A percentile compares a stretch with the other conserved stretches of the same genome.
phyloP scores from a whole-genome alignment of 495 filamentous ascomycete genomes.

The Xeromyces bisporus region DNA sequence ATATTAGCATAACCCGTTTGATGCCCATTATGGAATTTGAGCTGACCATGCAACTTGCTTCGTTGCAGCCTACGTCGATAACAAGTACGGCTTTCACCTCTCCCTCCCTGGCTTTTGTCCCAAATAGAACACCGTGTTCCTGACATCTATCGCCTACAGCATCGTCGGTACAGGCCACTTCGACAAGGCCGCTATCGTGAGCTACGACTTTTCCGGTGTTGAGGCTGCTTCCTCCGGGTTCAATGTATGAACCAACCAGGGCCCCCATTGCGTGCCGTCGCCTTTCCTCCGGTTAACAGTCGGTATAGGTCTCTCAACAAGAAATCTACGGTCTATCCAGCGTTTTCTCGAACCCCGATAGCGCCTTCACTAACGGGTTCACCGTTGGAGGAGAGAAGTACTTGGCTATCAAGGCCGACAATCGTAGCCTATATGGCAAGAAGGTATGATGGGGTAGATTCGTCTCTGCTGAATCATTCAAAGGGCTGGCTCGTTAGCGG shows the following conservation, averaged over 20 bases:
- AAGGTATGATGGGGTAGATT: conserved; percentile 37
- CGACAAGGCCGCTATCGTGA: conserved; percentile 79
- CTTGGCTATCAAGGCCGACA: conserved; percentile 54
- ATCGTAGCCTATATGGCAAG: conserved; percentile 67
- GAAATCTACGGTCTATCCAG: conserved; percentile 21
- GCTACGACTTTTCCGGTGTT: conserved; percentile 57
- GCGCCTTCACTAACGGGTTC: conserved; percentile 36
- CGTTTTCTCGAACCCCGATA: conserved; percentile 15
- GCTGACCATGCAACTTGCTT: conserved; percentile 1
- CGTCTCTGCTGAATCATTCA: neutral
- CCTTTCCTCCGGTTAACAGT: conserved; percentile 1
- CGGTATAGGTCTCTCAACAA: conserved; percentile 19
- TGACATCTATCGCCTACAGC: conserved; percentile 32
- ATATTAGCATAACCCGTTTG: too few species aligned
- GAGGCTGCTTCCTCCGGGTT: conserved; percentile 65
- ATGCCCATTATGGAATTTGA: too few species aligned
- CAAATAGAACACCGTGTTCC: conserved; percentile 4
- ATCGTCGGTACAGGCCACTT: conserved; percentile 69
- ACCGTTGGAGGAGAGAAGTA: conserved; percentile 55
- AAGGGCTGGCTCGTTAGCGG: too few species aligned
- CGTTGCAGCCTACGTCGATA: conserved; percentile 45
- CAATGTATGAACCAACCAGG: conserved; percentile 35
- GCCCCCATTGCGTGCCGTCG: conserved; percentile 2
- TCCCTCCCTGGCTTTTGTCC: conserved; percentile 7
- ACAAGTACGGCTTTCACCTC: conserved; percentile 33